Percentiles rank a stretch among this genome's conserved stretches.
phyloP scores from a whole-genome alignment of 331 rosid species.

The Acacia pycnantha region DNA sequence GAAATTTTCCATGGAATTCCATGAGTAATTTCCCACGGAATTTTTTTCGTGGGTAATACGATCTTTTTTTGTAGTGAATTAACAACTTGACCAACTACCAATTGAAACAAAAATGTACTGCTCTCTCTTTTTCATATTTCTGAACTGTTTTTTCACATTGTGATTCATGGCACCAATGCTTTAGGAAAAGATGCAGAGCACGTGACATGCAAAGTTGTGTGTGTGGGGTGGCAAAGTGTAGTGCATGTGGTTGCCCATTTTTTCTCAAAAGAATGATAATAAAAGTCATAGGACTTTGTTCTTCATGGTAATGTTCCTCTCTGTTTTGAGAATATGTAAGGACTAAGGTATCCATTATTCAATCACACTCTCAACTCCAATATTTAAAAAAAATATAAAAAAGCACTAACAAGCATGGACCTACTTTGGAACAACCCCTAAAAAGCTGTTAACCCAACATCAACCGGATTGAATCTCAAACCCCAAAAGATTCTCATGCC shows the following conservation, averaged over 20 bases:
- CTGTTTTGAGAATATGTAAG: neutral
- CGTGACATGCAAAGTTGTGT: constrained; percentile 23
- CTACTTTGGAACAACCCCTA: neutral
- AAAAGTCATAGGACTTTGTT: constrained; percentile 5
- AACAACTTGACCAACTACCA: neutral
- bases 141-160: neutral
- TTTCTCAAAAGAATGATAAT: neutral
- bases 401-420: constrained; percentile 8
- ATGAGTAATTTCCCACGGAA: no score
- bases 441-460: constrained; percentile 29
- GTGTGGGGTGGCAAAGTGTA: neutral
- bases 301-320: neutral
- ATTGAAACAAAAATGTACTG: neutral
- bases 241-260: constrained; percentile 23
- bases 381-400: neutral
- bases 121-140: neutral
- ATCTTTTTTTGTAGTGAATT: no score
- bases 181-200: constrained; percentile 24
- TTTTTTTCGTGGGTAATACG: no score
- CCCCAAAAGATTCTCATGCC: neutral
- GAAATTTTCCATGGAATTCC: no score
- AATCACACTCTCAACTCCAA: neutral
- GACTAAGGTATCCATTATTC: neutral
- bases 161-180: neutral
- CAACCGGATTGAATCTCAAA: neutral